phyloP scores from a whole-genome alignment of 139 green algal species.

The Closterium sp. region DNA sequence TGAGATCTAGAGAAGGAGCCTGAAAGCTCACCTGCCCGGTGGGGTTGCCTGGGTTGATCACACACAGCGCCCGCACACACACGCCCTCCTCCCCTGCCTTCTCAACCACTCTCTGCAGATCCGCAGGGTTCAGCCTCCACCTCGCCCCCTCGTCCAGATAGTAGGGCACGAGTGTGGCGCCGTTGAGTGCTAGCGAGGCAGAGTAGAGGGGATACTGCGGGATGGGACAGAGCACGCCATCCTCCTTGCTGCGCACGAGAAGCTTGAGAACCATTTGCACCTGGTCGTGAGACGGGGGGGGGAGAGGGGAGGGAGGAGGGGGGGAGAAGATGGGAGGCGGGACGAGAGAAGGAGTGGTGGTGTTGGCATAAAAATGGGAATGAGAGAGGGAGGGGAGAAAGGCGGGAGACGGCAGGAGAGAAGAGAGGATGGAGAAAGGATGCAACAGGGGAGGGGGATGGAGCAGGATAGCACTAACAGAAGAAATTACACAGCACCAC shows the following conservation, averaged over 20 bases:
- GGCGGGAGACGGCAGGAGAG: not conserved
- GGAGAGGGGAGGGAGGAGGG: not conserved
- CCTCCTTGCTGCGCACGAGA: constrained; percentile 15
- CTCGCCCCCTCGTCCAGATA: constrained; percentile 77
- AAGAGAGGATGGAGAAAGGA: not conserved
- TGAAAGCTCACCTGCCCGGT: constrained; percentile 68
- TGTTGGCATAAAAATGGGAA: not conserved
- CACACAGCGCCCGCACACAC: constrained; percentile 73
- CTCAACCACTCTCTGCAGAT: constrained; percentile 61
- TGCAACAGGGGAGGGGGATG: not conserved
- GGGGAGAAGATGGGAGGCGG: not conserved
- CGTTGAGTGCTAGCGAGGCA: constrained; percentile 79
- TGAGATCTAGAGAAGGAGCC: not conserved
- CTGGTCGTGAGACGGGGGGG: not conserved
- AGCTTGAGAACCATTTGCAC: constrained; percentile 38
- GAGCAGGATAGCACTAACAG: too few relatives aligned
- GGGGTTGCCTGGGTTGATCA: constrained; percentile 97
- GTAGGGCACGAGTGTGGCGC: constrained; percentile 84
- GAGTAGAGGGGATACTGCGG: constrained; percentile 91
- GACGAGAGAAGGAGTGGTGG: not conserved
- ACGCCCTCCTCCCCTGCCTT: constrained; percentile 59
- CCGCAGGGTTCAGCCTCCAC: constrained; percentile 71
- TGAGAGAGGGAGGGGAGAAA: not conserved
- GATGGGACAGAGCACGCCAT: constrained; percentile 61
- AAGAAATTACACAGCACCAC: too few relatives aligned